phyloP scores from a whole-genome alignment of 495 filamentous ascomycete species.

The Aspergillus sparsus region DNA sequence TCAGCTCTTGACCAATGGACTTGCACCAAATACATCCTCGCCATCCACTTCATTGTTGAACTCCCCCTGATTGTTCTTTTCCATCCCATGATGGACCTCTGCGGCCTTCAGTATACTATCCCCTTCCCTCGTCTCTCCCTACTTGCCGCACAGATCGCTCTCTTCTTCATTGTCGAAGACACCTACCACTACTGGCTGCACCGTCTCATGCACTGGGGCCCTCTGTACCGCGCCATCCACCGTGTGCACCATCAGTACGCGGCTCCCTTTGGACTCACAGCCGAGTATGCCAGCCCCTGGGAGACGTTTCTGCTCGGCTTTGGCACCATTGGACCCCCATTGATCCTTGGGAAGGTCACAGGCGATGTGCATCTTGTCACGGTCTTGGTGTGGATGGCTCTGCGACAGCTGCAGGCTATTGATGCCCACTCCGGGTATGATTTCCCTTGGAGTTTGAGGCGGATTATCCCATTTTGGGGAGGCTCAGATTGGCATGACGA shows the following conservation, averaged over 20 bases:
- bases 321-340: slow-evolving; percentile 80
- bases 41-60: slow-evolving; percentile 95
- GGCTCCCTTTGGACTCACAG: slow-evolving; percentile 91
- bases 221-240: slow-evolving; percentile 93
- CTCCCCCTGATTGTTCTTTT: slow-evolving; percentile 91
- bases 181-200: slow-evolving; percentile 98
- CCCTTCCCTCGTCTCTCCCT: slow-evolving; percentile 82
- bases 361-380: slow-evolving; percentile 88
- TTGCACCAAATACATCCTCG: slow-evolving; percentile 85
- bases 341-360: slow-evolving; percentile 79
- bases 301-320: slow-evolving; percentile 93
- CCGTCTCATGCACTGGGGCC: slow-evolving; percentile 90
- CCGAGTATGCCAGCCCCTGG: slow-evolving; percentile 96
- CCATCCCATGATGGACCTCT: slow-evolving; percentile 92
- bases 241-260: slow-evolving; percentile 99
- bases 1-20: slow-evolving; percentile 77
- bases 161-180: slow-evolving; percentile 97
- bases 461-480: slow-evolving; percentile 98
- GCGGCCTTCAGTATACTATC: slow-evolving; percentile 80
- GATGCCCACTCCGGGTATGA: slow-evolving; percentile 97
- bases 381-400: slow-evolving; percentile 93
- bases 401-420: slow-evolving; percentile 94
- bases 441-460: slow-evolving; percentile 93
- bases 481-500: slow-evolving; percentile 94
- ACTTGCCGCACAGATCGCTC: slow-evolving; percentile 83